Evolutionary conservation across 805 yeast genomes (phyloP).

Genomic region (Saccharomycopsis amapae): DNA sequence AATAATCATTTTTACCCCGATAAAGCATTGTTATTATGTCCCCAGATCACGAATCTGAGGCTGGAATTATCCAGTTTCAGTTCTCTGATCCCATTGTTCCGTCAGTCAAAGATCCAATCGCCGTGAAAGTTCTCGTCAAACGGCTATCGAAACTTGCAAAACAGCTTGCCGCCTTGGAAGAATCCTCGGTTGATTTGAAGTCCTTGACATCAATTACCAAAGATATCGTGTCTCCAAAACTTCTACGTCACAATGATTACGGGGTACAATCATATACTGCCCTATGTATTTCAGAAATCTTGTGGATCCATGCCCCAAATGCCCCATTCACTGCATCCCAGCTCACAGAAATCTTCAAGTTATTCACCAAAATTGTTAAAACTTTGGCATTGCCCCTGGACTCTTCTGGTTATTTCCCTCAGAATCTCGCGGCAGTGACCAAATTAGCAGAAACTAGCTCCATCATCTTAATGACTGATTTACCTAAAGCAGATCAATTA

Average conservation of each 20-base stretch:
- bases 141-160: slow-evolving; percentile 53
- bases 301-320: slow-evolving; percentile 79
- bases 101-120: slow-evolving; percentile 47
- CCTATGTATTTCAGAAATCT: slow-evolving; percentile 67
- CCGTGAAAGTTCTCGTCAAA: slow-evolving; percentile 52
- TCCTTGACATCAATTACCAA: slow-evolving; percentile 34
- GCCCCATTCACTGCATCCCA: slow-evolving; percentile 73
- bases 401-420: slow-evolving; percentile 54
- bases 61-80: background rate
- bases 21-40: background rate
- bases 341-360: slow-evolving; percentile 55
- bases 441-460: slow-evolving; percentile 70
- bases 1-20: background rate
- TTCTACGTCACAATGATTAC: slow-evolving; percentile 37
- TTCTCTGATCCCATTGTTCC: slow-evolving; percentile 47
- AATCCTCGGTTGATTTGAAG: slow-evolving; percentile 37
- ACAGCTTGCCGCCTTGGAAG: slow-evolving; percentile 44
- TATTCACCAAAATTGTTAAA: slow-evolving; percentile 57
- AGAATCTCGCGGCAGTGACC: slow-evolving; percentile 58
- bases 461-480: slow-evolving; percentile 65
- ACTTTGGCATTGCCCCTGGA: slow-evolving; percentile 41
- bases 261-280: slow-evolving; percentile 68
- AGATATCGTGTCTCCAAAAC: slow-evolving; percentile 42
- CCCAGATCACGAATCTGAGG: background rate
- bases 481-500: slow-evolving; percentile 52